Percentiles rank a stretch among this genome's conserved stretches.
These are phyloP conservation scores for Picocystis sp. DNA, from an alignment of 163 green algal genomes.

Conservation along the genomic window DNA sequence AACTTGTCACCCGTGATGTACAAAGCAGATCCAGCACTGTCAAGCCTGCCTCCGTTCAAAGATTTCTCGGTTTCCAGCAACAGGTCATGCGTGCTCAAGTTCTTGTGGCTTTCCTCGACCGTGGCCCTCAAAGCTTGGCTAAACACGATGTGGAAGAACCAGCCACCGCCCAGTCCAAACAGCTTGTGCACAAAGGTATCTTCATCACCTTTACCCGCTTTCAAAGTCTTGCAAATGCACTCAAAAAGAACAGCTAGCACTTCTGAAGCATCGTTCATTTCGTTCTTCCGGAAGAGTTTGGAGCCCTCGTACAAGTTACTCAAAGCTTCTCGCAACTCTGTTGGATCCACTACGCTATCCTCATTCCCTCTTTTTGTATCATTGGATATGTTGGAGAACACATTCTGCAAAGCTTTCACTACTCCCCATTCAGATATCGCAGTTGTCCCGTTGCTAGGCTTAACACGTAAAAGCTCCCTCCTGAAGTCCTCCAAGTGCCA, in stretches of 20 bases:
- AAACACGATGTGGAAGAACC: slow-evolving; percentile 3
- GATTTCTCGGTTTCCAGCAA: no score
- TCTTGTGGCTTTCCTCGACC: no score
- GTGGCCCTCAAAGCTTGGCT: no score
- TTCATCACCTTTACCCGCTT: neutral
- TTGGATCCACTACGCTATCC: slow-evolving; percentile 28
- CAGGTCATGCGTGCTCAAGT: no score
- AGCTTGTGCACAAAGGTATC: slow-evolving; percentile 37
- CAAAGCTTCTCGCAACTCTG: slow-evolving; percentile 44
- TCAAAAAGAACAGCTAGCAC: slow-evolving; percentile 49
- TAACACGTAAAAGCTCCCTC: slow-evolving; percentile 23
- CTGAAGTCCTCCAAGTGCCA: slow-evolving; percentile 49
- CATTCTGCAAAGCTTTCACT: slow-evolving; percentile 20
- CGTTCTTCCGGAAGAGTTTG: slow-evolving; percentile 32
- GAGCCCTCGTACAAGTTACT: slow-evolving; percentile 23
- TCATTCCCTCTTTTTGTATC: neutral
- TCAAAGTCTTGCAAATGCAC: slow-evolving; percentile 5
- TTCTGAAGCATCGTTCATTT: slow-evolving; percentile 78
- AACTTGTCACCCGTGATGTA: no score
- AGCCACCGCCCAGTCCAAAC: slow-evolving; percentile 47
- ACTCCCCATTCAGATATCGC: neutral
- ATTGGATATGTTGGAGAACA: slow-evolving; percentile 27
- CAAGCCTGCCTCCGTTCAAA: no score
- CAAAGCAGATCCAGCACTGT: no score
- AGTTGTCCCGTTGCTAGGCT: slow-evolving; percentile 1